Conservation (phyloP, 225 moss, liverwort and hornwort genomes). For the Physcomitrellopsis africana region DNA sequence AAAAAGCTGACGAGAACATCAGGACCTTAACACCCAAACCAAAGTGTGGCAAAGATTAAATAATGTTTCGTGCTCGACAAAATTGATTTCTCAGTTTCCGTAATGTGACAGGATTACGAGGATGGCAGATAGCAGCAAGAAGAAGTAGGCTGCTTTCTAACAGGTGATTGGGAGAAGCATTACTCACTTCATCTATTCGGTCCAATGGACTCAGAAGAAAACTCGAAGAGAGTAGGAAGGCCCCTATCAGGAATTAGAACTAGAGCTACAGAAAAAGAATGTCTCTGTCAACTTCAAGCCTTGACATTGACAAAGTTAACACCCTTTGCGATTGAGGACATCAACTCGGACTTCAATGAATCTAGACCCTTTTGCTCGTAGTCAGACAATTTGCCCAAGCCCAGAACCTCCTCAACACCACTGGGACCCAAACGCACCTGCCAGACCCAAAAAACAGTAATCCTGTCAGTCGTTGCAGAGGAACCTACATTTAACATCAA, state of each 20-base stretch:
- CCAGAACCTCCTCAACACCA: conserved; percentile 56
- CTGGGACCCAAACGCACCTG: conserved; percentile 60
- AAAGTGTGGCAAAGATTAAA: neutral
- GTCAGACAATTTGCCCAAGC: conserved; percentile 54
- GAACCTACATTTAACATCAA: neutral
- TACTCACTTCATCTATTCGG: conserved; percentile 33
- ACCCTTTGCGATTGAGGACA: conserved; percentile 60
- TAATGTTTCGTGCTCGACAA: conserved; percentile 30
- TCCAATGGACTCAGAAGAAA: conserved; percentile 26
- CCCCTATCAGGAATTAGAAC: conserved; percentile 27
- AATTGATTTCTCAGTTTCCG: conserved; percentile 38
- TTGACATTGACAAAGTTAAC: conserved; percentile 39
- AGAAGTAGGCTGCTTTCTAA: conserved; percentile 27
- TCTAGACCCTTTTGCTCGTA: conserved; percentile 62
- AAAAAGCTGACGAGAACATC: neutral
- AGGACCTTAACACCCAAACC: neutral
- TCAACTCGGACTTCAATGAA: conserved; percentile 52
- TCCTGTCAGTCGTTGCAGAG: conserved; percentile 15
- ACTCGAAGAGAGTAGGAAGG: conserved; percentile 18
- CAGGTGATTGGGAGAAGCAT: conserved; percentile 34
- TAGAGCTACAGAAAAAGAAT: conserved; percentile 9
- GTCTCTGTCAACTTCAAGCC: conserved; percentile 19
- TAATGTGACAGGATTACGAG: conserved; percentile 24
- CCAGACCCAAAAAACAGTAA: neutral
- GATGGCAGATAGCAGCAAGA: conserved; percentile 8